Conservation (phyloP, 805 yeast species). For the Wickerhamiella azyma region DNA sequence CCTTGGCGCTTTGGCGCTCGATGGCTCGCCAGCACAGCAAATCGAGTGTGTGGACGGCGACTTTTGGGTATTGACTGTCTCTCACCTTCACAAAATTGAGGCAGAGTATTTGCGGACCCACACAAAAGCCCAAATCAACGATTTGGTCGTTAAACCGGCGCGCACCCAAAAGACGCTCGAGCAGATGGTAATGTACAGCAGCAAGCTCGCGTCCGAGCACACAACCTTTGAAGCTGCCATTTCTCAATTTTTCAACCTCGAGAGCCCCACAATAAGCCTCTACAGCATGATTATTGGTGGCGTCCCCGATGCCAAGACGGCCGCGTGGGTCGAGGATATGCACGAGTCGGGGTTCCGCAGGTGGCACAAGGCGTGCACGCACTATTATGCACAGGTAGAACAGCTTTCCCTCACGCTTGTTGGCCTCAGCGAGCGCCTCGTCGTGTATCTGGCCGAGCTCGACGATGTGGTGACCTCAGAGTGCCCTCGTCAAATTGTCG, state of each 20-base stretch:
- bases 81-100: neutral
- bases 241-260: neutral
- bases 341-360: conserved; percentile 19
- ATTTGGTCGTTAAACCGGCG: conserved; percentile 7
- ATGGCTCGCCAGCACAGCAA: conserved; percentile 3
- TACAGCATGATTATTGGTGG: conserved; percentile 2
- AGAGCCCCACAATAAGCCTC: neutral
- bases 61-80: conserved; percentile 6
- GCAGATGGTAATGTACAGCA: neutral
- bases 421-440: conserved; percentile 2
- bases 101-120: conserved; percentile 1
- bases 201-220: neutral
- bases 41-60: conserved; percentile 6
- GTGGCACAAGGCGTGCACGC: conserved; percentile 15
- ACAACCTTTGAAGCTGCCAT: neutral
- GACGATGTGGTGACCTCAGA: neutral
- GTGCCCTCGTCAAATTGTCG: neutral
- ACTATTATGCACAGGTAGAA: conserved; percentile 9
- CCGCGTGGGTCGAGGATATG: conserved; percentile 15
- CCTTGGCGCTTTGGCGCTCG: conserved; percentile 19
- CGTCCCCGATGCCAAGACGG: neutral
- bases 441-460: conserved; percentile 7
- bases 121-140: neutral
- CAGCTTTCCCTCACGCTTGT: conserved; percentile 2
- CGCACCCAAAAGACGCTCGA: conserved; percentile 1